A percentile compares a stretch with the other conserved stretches of the same genome.
phyloP scores from a whole-genome alignment of 192 early-diverging fungal genomes.

The Umbelopsis sp. region DNA sequence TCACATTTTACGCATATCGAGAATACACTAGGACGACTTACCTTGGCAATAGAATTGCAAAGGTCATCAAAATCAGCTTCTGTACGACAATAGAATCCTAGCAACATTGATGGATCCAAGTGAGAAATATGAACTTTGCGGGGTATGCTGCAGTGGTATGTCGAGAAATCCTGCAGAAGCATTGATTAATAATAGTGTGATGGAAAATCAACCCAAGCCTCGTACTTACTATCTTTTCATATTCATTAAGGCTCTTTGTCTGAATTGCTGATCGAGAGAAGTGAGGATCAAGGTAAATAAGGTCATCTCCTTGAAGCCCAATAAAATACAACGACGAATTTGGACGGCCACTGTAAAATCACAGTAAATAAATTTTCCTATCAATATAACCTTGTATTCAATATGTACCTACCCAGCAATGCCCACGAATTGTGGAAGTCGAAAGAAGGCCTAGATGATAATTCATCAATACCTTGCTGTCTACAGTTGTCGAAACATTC shows the following conservation, averaged over 20 bases:
- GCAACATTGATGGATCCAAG: slow-evolving; percentile 92
- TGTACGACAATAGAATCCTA: slow-evolving; percentile 84
- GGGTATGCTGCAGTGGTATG: slow-evolving; percentile 82
- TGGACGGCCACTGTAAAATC: slow-evolving; percentile 73
- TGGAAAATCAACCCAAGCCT: neutral
- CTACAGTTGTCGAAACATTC: neutral
- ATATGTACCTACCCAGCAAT: slow-evolving; percentile 80
- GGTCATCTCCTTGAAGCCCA: slow-evolving; percentile 77
- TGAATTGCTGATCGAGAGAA: slow-evolving; percentile 71
- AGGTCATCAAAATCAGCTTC: slow-evolving; percentile 63
- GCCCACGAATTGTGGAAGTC: slow-evolving; percentile 78
- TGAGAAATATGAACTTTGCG: slow-evolving; percentile 74
- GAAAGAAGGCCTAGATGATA: slow-evolving; percentile 65
- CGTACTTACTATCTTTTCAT: slow-evolving; percentile 50
- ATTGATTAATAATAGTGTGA: neutral
- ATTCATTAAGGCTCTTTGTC: slow-evolving; percentile 48
- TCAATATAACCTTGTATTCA: neutral
- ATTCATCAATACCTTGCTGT: neutral
- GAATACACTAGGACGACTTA: slow-evolving; percentile 30
- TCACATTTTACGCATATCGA: too few relatives aligned
- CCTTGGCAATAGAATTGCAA: slow-evolving; percentile 49
- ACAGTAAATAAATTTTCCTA: neutral
- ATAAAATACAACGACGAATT: slow-evolving; percentile 94
- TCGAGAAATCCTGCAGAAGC: slow-evolving; percentile 61
- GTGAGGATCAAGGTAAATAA: slow-evolving; percentile 95